Evolutionary conservation across 2,329 filamentous ascomycete genomes (phyloP).

Genomic region (Zopfia rhizophila): DNA sequence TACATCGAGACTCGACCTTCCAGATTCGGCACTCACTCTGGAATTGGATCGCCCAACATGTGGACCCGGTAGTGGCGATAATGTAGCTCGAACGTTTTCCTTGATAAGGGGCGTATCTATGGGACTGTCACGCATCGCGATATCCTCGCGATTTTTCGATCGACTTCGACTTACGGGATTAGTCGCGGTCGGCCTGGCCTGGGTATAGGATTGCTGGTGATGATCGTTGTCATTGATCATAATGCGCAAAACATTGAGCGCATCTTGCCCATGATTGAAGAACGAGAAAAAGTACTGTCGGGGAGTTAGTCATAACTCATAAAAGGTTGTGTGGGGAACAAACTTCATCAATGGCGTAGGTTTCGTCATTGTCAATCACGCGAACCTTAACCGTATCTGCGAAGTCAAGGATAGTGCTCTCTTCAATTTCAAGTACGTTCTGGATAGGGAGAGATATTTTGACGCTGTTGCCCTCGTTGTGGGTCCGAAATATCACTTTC

Average conservation of each 20-base stretch:
- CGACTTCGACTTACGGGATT: constrained; percentile 24
- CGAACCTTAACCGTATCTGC: constrained; percentile 94
- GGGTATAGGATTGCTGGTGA: constrained; percentile 30
- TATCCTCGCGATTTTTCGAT: constrained; percentile 21
- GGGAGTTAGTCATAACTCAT: constrained; percentile 15
- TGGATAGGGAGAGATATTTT: constrained; percentile 92
- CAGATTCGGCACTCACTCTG: constrained; percentile 55
- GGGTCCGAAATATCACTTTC: constrained; percentile 92
- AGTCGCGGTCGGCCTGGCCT: constrained; percentile 19
- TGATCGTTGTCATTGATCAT: constrained; percentile 73
- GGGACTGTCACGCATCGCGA: constrained; percentile 29
- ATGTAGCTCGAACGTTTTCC: constrained; percentile 56
- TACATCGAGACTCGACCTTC: constrained; percentile 52
- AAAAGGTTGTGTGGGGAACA: constrained; percentile 23
- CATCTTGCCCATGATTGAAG: constrained; percentile 86
- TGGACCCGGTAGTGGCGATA: constrained; percentile 53
- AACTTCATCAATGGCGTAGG: constrained; percentile 94
- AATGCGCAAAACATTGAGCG: constrained; percentile 78
- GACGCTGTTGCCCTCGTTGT: constrained; percentile 96
- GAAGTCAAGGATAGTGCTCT: constrained; percentile 89
- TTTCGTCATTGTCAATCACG: constrained; percentile 93
- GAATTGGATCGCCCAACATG: constrained; percentile 49
- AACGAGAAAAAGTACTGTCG: constrained; percentile 93
- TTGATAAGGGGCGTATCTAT: constrained; percentile 40
- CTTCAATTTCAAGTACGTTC: constrained; percentile 92